Base-by-base conservation (phyloP, 2,329 filamentous ascomycete species). In the Zarea fungicola region DNA sequence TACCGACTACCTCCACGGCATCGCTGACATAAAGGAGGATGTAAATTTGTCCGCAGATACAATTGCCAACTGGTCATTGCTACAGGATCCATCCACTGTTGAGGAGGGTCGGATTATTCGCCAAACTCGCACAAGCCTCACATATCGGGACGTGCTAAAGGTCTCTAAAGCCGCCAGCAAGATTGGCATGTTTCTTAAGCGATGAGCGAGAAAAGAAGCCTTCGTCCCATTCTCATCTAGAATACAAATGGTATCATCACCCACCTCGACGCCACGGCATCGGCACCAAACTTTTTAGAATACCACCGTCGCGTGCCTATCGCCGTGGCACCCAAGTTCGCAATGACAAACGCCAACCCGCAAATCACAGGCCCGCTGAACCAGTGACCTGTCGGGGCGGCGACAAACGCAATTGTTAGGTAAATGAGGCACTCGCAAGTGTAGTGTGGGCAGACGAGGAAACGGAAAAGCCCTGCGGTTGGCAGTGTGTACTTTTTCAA, bases 371-470 rank as follows among this genome's bases (percentile, higher is more conserved):
- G 92, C 62, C 72, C 78, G 66, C 96, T 96, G 51, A 89, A 64
- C 48, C 78, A 54, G 26, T 72, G 67, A 10, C 83, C 85, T 7
- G 69, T 59, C 0, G 91, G 90, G 1, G 91, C 89, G 25, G 84
- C 83, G 32, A 86, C 65, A 39, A 93, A 68, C 3, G 89, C 79
- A 55, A 99, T 69, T n/a, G 85, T 78, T 18, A 90, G 62, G 64
- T 99, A 97, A 51, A 96, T 81, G 34, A 86, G 63, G 62, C 88
- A 91, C 69, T 97, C 93, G 60, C 85, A 89, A 4, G 87, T 87
- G 66, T 97, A 99, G 68, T 99, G 93, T 16, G 93, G 90, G 58
- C 87, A 95, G 32, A 96, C 69, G 19, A 95, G 66, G 50, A 75
- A 73, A 37, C 73, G 73, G 65, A 97, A 99, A 50, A 86, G 69